Evolutionary conservation across 345 rosid species (phyloP).

Genomic region (Clausena lansium): DNA sequence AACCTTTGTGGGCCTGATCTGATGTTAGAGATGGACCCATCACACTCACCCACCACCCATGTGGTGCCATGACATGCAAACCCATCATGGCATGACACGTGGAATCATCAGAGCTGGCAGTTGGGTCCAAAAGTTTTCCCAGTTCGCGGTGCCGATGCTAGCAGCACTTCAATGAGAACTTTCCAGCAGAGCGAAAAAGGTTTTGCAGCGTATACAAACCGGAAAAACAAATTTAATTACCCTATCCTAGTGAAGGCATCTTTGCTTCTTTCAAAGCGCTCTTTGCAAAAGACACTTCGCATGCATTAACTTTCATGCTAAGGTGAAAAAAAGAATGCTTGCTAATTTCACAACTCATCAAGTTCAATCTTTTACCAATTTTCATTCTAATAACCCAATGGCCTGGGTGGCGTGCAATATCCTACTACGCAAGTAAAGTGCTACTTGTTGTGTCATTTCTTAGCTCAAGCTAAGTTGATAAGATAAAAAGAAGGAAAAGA

Average conservation of each 20-base stretch:
- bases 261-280: background rate
- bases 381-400: no score
- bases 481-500: no score
- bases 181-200: background rate
- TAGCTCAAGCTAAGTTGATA: background rate
- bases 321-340: background rate
- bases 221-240: no score
- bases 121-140: constrained; percentile 18
- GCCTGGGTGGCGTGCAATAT: no score
- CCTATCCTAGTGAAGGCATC: background rate
- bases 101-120: background rate
- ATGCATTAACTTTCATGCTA: background rate
- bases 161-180: background rate
- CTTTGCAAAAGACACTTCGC: background rate
- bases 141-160: background rate
- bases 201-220: background rate
- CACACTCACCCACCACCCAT: constrained; percentile 11
- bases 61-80: constrained; percentile 19
- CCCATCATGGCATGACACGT: constrained; percentile 11
- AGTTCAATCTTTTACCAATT: no score
- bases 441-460: background rate
- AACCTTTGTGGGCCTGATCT: background rate
- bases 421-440: background rate
- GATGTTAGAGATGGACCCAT: background rate
- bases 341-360: no score